Percentiles rank a stretch among this genome's conserved stretches.
Evolutionary conservation across 768 basidiomycete genomes (phyloP).

Genomic region (Roridomyces roridus): DNA sequence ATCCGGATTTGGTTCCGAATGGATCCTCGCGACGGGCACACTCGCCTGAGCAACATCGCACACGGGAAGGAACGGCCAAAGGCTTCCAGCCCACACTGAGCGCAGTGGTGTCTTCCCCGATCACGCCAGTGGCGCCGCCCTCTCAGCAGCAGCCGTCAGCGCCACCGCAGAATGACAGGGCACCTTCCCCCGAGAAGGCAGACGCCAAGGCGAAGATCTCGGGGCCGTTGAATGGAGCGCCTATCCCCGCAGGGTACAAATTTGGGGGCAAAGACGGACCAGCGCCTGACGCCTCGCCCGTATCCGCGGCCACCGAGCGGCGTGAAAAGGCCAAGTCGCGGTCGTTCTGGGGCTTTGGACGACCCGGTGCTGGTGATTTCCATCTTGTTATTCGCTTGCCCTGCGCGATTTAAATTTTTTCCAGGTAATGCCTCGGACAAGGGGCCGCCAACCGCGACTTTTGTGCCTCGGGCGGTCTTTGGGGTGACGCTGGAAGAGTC

Average conservation of each 20-base stretch:
- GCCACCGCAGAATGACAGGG: constrained; percentile 49
- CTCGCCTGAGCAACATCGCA: constrained; percentile 62
- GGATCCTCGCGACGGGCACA: constrained; percentile 47
- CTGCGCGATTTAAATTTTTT: background rate
- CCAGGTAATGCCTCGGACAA: constrained; percentile 35
- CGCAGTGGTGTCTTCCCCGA: constrained; percentile 55
- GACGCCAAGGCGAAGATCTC: constrained; percentile 86
- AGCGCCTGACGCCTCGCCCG: constrained; percentile 43
- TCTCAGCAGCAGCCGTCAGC: constrained; percentile 4
- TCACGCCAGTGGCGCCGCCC: constrained; percentile 40
- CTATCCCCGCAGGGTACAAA: constrained; percentile 89
- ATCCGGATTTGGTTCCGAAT: constrained; percentile 63
- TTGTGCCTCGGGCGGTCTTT: constrained; percentile 78
- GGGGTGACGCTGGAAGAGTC: constrained; percentile 88
- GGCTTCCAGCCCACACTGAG: constrained; percentile 68
- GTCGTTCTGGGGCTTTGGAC: constrained; percentile 92
- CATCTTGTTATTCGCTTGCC: constrained; percentile 4
- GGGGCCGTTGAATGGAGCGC: constrained; percentile 82
- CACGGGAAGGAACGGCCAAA: constrained; percentile 60
- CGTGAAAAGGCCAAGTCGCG: constrained; percentile 93
- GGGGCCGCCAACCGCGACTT: constrained; percentile 40
- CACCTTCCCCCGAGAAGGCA: constrained; percentile 56
- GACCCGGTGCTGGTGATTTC: constrained; percentile 53
- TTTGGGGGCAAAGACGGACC: constrained; percentile 79
- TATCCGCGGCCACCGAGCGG: constrained; percentile 60